Percentiles rank a stretch among this genome's conserved stretches.
These are phyloP conservation scores for Wickerhamiella occidentalis DNA, from an alignment of 805 yeast species.

Conservation along the genomic window DNA sequence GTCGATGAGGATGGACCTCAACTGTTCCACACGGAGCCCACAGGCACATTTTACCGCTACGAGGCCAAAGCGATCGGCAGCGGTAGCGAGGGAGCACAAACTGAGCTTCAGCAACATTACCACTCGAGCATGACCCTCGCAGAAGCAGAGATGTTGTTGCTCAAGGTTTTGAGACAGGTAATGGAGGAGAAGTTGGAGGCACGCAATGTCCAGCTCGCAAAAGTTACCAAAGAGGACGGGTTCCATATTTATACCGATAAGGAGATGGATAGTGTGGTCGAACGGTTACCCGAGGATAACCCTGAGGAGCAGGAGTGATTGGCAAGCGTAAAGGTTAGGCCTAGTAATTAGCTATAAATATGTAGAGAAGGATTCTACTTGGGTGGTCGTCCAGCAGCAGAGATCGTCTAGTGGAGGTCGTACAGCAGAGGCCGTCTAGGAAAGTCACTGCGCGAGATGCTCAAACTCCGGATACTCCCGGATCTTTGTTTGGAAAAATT, in stretches of 20 bases:
- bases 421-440: too few relatives aligned
- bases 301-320: slow-evolving; percentile 6
- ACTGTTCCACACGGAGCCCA: slow-evolving; percentile 94
- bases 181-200: slow-evolving; percentile 98
- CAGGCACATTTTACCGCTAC: slow-evolving; percentile 94
- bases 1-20: slow-evolving; percentile 94
- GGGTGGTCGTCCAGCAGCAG: too few relatives aligned
- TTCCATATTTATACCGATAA: slow-evolving; percentile 75
- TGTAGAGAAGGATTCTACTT: not conserved
- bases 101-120: slow-evolving; percentile 92
- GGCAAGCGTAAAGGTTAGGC: not conserved
- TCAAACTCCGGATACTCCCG: slow-evolving; percentile 89
- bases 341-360: not conserved
- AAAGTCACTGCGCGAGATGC: slow-evolving; percentile 38
- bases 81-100: slow-evolving; percentile 98
- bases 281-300: slow-evolving; percentile 52
- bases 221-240: slow-evolving; percentile 77
- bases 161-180: slow-evolving; percentile 88
- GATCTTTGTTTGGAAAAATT: slow-evolving; percentile 67
- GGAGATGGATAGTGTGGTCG: slow-evolving; percentile 71
- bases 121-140: slow-evolving; percentile 74
- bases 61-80: slow-evolving; percentile 99
- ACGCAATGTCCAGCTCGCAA: slow-evolving; percentile 87
- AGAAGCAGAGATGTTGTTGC: slow-evolving; percentile 83
- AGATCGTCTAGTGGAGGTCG: too few relatives aligned